Evolutionary conservation across 306 rosid species (phyloP).

Genomic region (Cicer bijugum): DNA sequence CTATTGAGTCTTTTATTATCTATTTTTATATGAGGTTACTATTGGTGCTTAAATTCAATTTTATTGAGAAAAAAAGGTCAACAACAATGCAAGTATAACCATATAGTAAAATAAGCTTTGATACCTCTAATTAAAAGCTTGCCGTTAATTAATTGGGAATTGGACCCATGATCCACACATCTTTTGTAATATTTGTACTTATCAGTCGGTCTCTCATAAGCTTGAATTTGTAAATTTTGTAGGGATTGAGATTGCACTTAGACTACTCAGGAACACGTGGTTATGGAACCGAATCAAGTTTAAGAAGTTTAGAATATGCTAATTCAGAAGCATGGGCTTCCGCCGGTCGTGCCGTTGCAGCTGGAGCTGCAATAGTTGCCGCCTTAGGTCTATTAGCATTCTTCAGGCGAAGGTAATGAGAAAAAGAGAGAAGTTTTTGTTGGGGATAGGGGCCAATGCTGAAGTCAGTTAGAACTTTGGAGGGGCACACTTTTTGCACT

Average conservation of each 20-base stretch:
- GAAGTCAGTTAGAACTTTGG: slow-evolving; percentile 40
- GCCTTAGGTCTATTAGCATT: slow-evolving; percentile 67
- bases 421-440: not conserved
- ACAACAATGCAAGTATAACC: slow-evolving; percentile 24
- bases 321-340: slow-evolving; percentile 67
- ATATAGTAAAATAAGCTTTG: not conserved
- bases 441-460: slow-evolving; percentile 33
- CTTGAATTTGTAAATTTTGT: slow-evolving; percentile 46
- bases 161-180: slow-evolving; percentile 10
- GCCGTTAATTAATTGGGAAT: slow-evolving; percentile 12
- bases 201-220: not conserved
- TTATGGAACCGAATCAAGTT: slow-evolving; percentile 43
- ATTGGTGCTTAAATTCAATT: not conserved
- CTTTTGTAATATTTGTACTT: slow-evolving; percentile 5
- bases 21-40: not conserved
- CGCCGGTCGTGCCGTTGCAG: slow-evolving; percentile 64
- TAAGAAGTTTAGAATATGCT: slow-evolving; percentile 52
- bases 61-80: not conserved
- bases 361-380: slow-evolving; percentile 76
- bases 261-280: slow-evolving; percentile 65
- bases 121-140: slow-evolving; percentile 4
- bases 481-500: slow-evolving; percentile 44
- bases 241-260: slow-evolving; percentile 92
- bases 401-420: slow-evolving; percentile 50
- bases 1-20: not conserved